Conservation (phyloP, 306 rosid genomes). For the Oxytropis ochrocephala region DNA sequence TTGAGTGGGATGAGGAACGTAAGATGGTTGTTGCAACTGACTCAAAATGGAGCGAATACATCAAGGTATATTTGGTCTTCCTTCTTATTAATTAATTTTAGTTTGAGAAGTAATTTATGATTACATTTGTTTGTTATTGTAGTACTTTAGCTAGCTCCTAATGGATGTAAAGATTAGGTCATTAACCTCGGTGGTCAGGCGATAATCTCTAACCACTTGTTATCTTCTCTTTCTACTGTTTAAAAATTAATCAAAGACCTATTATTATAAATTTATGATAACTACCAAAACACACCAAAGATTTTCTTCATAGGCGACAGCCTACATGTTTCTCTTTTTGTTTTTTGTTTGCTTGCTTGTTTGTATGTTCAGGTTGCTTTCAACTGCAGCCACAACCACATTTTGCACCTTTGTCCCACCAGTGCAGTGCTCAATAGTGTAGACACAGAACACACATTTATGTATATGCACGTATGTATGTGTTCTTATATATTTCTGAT, state of each 20-base stretch:
- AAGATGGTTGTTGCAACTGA: constrained; percentile 43
- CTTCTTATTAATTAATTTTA: constrained; percentile 20
- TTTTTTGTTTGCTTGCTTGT: neutral
- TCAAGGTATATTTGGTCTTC: constrained; percentile 31
- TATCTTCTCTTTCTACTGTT: neutral
- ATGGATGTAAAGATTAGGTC: constrained; percentile 1
- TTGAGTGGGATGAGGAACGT: constrained; percentile 42
- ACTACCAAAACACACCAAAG: neutral
- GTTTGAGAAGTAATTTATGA: neutral
- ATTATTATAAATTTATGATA: neutral
- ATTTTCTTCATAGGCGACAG: neutral
- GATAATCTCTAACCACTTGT: neutral
- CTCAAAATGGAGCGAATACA: constrained; percentile 42
- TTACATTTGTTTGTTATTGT: constrained; percentile 4
- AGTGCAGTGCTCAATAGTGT: neutral
- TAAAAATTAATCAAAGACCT: neutral
- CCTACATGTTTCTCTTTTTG: neutral
- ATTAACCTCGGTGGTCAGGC: neutral
- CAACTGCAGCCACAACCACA: neutral
- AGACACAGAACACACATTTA: neutral
- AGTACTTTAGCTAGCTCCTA: neutral
- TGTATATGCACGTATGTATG: neutral
- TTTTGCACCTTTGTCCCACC: neutral
- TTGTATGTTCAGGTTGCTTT: neutral
- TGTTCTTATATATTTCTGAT: neutral